A percentile compares a stretch with the other conserved stretches of the same genome.
These are phyloP conservation scores for Leccinum subrobustum DNA, from an alignment of 1,284 basidiomycete genomes.

Conservation along the genomic window DNA sequence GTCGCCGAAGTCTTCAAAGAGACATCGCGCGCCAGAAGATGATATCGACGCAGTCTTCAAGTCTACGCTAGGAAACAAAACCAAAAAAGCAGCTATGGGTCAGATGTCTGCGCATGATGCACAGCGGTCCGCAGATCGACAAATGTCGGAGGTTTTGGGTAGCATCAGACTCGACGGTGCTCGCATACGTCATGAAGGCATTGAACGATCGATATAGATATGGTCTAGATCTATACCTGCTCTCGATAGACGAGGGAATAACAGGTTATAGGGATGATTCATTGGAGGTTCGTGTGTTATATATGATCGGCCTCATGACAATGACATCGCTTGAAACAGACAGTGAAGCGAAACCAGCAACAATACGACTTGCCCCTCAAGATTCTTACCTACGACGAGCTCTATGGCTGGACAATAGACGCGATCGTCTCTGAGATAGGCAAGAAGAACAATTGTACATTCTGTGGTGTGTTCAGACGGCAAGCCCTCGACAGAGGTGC, in stretches of 20 bases:
- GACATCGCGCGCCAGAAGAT: conserved; percentile 39
- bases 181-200: conserved; percentile 95
- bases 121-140: conserved; percentile 23
- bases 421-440: conserved; percentile 91
- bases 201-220: conserved; percentile 95
- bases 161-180: conserved; percentile 87
- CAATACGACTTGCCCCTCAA: conserved; percentile 96
- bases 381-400: conserved; percentile 92
- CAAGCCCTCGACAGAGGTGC: conserved; percentile 97
- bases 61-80: conserved; percentile 51
- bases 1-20: conserved; percentile 27
- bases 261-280: conserved; percentile 98
- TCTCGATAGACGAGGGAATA: conserved; percentile 99
- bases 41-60: conserved; percentile 76
- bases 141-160: conserved; percentile 34
- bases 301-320: not conserved
- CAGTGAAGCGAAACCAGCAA: conserved; percentile 95
- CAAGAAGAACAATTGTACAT: conserved; percentile 99
- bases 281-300: conserved; percentile 67
- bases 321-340: conserved; percentile 48
- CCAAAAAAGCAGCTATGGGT: conserved; percentile 43
- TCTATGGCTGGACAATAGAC: conserved; percentile 99
- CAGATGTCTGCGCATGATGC: conserved; percentile 7
- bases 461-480: conserved; percentile 95
- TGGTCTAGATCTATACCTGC: conserved; percentile 86